phyloP scores from a whole-genome alignment of 805 yeast genomes.

The Saccharomycopsis fibuligera region DNA sequence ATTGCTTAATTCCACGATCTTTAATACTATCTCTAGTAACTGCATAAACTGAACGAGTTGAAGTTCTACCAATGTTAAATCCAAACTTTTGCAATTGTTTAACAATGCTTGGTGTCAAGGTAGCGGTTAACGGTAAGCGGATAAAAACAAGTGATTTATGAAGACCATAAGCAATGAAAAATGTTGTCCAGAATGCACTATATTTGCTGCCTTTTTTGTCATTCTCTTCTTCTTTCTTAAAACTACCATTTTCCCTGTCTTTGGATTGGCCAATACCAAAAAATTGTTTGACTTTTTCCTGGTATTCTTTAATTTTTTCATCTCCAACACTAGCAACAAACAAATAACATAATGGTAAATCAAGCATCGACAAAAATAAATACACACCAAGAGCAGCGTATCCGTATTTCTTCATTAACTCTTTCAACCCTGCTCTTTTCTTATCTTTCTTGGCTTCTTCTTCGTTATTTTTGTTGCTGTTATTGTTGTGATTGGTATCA shows the following conservation, averaged over 20 bases:
- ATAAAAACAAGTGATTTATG: conserved; percentile 83
- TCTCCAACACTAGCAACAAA: conserved; percentile 84
- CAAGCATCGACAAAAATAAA: conserved; percentile 62
- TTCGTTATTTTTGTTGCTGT: not conserved
- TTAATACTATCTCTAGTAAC: conserved; percentile 1
- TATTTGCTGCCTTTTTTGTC: conserved; percentile 8
- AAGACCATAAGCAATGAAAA: conserved; percentile 84
- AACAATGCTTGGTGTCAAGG: conserved; percentile 80
- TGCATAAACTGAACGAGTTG: not conserved
- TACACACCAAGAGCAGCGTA: conserved; percentile 87
- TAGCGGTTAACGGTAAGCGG: conserved; percentile 86
- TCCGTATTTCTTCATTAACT: conserved; percentile 79
- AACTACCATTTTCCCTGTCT: conserved; percentile 30
- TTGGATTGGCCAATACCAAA: conserved; percentile 56
- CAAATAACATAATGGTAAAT: conserved; percentile 76
- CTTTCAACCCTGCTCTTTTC: conserved; percentile 32
- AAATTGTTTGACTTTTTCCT: conserved; percentile 49
- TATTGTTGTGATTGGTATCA: not conserved
- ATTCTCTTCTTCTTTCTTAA: conserved; percentile 25
- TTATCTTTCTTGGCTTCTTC: conserved; percentile 1
- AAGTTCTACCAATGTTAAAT: conserved; percentile 52
- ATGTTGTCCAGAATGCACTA: conserved; percentile 67
- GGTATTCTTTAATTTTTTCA: conserved; percentile 65
- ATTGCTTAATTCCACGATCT: conserved; percentile 1
- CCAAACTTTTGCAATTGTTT: conserved; percentile 65